Percentiles rank a stretch among this genome's conserved stretches.
These are phyloP conservation scores for Plasmopara viticola DNA, from an alignment of 352 stramenopile species.

Conservation along the genomic window DNA sequence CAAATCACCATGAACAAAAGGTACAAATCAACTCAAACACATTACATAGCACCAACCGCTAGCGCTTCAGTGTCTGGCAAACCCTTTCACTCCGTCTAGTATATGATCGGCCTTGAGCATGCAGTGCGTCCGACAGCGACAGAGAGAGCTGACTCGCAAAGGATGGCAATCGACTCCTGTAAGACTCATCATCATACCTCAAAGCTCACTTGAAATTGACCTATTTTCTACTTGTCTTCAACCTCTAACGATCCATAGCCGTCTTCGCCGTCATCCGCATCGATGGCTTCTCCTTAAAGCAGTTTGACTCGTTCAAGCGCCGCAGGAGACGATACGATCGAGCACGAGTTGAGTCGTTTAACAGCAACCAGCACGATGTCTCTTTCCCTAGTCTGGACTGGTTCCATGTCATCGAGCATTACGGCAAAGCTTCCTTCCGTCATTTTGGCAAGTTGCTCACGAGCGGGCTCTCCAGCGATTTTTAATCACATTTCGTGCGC, in stretches of 20 bases:
- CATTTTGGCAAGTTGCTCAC: slow-evolving; percentile 42
- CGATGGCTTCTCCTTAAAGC: slow-evolving; percentile 63
- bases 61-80: too few relatives aligned
- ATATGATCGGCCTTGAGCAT: too few relatives aligned
- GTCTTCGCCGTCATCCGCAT: slow-evolving; percentile 42
- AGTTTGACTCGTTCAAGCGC: slow-evolving; percentile 65
- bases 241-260: slow-evolving; percentile 79
- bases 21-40: too few relatives aligned
- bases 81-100: too few relatives aligned
- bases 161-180: too few relatives aligned
- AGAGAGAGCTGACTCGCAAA: too few relatives aligned
- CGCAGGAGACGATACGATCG: slow-evolving; percentile 49
- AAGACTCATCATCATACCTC: too few relatives aligned
- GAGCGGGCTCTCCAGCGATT: slow-evolving; percentile 53
- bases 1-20: too few relatives aligned
- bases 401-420: slow-evolving; percentile 76
- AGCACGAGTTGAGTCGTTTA: slow-evolving; percentile 77
- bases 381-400: slow-evolving; percentile 59
- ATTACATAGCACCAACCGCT: too few relatives aligned
- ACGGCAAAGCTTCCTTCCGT: slow-evolving; percentile 57
- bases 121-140: too few relatives aligned
- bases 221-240: slow-evolving; percentile 36
- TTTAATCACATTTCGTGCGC: slow-evolving; percentile 72
- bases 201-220: too few relatives aligned
- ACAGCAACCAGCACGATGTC: slow-evolving; percentile 51